phyloP scores from a whole-genome alignment of 176 grass and related monocot species.

The Ensete glaucum region DNA sequence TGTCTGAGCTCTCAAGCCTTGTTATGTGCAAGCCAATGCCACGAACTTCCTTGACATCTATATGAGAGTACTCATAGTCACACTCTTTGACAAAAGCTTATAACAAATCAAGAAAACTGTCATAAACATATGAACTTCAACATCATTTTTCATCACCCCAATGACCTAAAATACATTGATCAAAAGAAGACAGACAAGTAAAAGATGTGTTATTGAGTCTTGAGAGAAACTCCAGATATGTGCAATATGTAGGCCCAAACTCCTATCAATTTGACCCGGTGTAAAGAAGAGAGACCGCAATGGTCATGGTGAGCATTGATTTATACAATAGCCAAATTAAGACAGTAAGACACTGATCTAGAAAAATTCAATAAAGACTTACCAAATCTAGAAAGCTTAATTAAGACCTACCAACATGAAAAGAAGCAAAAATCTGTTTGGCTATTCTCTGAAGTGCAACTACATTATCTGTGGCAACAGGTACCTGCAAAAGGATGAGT shows the following conservation, averaged over 20 bases:
- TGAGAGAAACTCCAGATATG: background rate
- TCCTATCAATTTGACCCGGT: too few species aligned
- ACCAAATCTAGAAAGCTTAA: background rate
- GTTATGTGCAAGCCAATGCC: constrained; percentile 80
- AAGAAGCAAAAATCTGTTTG: constrained; percentile 69
- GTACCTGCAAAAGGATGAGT: constrained; percentile 42
- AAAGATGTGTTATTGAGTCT: background rate
- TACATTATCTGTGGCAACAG: constrained; percentile 68
- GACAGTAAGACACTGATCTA: too few species aligned
- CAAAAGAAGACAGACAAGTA: background rate
- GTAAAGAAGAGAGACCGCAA: background rate
- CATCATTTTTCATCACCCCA: background rate
- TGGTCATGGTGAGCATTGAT: background rate
- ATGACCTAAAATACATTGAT: background rate
- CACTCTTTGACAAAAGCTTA: background rate
- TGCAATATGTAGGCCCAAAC: too few species aligned
- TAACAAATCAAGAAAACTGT: background rate
- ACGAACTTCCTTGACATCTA: constrained; percentile 93
- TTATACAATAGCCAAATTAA: too few species aligned
- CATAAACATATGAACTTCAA: background rate
- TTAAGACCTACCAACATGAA: constrained; percentile 52
- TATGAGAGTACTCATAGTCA: constrained; percentile 2
- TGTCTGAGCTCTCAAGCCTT: constrained; percentile 55
- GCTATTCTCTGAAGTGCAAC: constrained; percentile 55
- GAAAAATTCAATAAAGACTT: too few species aligned